Evolutionary conservation across 75 land plant species (phyloP).

Genomic region (Isoetes taiwanensis): DNA sequence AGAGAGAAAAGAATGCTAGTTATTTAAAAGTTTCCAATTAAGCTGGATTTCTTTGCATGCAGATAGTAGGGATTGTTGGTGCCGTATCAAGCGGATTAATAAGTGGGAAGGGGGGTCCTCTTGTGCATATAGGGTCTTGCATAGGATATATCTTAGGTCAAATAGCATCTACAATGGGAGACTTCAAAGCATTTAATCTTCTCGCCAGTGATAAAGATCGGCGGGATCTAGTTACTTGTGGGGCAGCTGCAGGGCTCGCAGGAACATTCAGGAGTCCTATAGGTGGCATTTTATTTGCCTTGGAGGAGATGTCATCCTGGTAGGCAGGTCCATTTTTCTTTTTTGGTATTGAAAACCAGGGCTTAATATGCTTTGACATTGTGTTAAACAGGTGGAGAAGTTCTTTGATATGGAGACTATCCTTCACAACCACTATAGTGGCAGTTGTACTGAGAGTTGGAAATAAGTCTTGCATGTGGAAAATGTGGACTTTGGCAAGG

Average conservation of each 20-base stretch:
- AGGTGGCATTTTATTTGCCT: constrained; percentile 76
- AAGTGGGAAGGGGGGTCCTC: constrained; percentile 86
- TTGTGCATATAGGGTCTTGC: constrained; percentile 76
- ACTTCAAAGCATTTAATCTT: too few relatives aligned
- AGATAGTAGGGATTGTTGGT: constrained; percentile 77
- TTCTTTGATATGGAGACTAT: constrained; percentile 81
- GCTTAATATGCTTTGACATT: too few relatives aligned
- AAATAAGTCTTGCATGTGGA: constrained; percentile 51
- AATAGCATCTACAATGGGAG: constrained; percentile 59
- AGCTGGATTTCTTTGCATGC: too few relatives aligned
- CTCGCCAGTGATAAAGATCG: constrained; percentile 83
- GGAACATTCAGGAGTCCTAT: constrained; percentile 80
- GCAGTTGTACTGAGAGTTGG: constrained; percentile 58
- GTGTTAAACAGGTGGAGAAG: constrained; percentile 93
- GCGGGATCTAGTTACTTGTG: constrained; percentile 78
- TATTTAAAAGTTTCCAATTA: too few relatives aligned
- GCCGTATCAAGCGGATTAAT: constrained; percentile 67
- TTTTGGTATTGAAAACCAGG: too few relatives aligned
- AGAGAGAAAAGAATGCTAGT: too few relatives aligned
- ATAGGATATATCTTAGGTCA: constrained; percentile 66
- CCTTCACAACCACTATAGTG: constrained; percentile 77
- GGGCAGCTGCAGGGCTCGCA: constrained; percentile 74
- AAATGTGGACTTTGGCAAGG: constrained; percentile 68
- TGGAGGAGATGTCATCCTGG: constrained; percentile 82
- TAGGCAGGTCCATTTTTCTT: too few relatives aligned